Percentiles rank a stretch among this genome's conserved stretches.
Conservation (phyloP, 2,329 filamentous ascomycete genomes). For the Penicillium digitatum region DNA sequence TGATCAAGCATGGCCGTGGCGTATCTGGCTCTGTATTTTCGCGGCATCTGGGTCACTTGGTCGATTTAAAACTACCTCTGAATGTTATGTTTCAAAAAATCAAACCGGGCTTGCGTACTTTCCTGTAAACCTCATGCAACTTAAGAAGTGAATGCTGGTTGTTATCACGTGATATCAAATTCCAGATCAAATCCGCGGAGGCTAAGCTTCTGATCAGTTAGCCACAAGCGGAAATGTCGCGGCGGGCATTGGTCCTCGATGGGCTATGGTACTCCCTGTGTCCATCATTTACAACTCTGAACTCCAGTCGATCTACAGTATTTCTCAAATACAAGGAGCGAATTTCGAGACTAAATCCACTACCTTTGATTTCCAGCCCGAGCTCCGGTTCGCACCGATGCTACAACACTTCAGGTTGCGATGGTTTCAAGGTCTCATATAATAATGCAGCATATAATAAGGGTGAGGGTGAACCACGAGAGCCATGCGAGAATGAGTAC, state of each 20-base stretch:
- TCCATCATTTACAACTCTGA: slow-evolving; percentile 31
- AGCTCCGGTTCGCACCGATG: slow-evolving; percentile 18
- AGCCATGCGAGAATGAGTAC: background rate
- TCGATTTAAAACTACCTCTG: slow-evolving; percentile 13
- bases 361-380: slow-evolving; percentile 5
- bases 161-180: slow-evolving; percentile 15
- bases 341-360: slow-evolving; percentile 1
- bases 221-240: slow-evolving; percentile 31
- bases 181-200: slow-evolving; percentile 7
- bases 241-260: slow-evolving; percentile 32
- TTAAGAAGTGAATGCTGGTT: background rate
- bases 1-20: slow-evolving; percentile 40
- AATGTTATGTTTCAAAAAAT: slow-evolving; percentile 16
- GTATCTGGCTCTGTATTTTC: slow-evolving; percentile 38
- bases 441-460: background rate
- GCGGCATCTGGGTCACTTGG: slow-evolving; percentile 29
- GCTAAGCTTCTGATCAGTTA: slow-evolving; percentile 8
- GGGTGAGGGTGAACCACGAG: background rate
- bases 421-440: background rate
- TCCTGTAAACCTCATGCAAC: background rate
- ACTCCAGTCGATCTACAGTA: slow-evolving; percentile 15
- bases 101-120: background rate
- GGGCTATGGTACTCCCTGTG: slow-evolving; percentile 43
- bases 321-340: slow-evolving; percentile 11
- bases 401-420: slow-evolving; percentile 13